phyloP scores from a whole-genome alignment of 257 asterid species.

The Verbena officinalis region DNA sequence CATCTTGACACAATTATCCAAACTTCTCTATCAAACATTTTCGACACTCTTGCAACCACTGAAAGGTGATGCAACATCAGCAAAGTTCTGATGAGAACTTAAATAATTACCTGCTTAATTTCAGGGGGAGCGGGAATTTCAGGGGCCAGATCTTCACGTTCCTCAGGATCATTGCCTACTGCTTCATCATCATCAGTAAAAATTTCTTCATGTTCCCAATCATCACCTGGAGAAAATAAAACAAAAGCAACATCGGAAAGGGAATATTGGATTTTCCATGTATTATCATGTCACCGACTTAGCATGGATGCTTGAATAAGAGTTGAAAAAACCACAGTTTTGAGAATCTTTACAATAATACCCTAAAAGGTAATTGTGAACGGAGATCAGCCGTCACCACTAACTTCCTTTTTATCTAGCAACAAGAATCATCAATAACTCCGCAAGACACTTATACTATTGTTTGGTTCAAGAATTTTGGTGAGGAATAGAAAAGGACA shows the following conservation, averaged over 20 bases:
- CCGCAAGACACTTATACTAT: not conserved
- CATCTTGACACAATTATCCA: constrained; percentile 1
- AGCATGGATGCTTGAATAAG: not conserved
- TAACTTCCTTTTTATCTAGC: not conserved
- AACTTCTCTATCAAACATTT: not conserved
- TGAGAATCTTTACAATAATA: constrained; percentile 1
- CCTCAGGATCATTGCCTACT: constrained; percentile 82
- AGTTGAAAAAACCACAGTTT: not conserved
- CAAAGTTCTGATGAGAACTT: not conserved
- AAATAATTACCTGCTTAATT: constrained; percentile 75
- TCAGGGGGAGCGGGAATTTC: constrained; percentile 99
- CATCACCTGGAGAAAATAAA: constrained; percentile 66
- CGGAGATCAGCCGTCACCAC: not conserved
- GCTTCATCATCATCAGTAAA: constrained; percentile 98
- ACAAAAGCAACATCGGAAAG: constrained; percentile 7
- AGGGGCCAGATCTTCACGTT: constrained; percentile 94
- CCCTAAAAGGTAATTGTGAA: not conserved
- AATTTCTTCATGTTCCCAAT: constrained; percentile 99
- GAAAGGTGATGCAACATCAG: not conserved
- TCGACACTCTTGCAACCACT: constrained; percentile 4
- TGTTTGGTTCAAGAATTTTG: no score
- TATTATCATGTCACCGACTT: constrained; percentile 7
- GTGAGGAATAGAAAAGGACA: no score
- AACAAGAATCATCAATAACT: constrained; percentile 7
- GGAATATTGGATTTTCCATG: constrained; percentile 11